These are phyloP conservation scores for Scheffersomyces coipomensis DNA, from an alignment of 805 yeast genomes.

Conservation along the genomic window DNA sequence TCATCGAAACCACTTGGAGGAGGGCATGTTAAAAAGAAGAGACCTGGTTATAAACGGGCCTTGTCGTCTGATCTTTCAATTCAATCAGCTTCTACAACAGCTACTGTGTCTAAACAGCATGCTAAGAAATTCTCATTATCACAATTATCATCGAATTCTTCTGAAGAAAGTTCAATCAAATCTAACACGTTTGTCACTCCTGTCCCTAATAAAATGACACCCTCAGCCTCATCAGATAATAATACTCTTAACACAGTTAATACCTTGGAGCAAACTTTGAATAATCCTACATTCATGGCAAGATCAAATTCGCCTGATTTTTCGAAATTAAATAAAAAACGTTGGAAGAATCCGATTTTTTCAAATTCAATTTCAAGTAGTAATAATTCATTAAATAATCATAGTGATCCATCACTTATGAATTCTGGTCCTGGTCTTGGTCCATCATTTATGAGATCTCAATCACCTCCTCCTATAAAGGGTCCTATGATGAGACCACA, in stretches of 20 bases:
- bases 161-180: conserved; percentile 27
- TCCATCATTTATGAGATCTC: neutral
- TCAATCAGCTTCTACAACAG: conserved; percentile 26
- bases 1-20: conserved; percentile 1
- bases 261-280: neutral
- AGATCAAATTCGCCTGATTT: conserved; percentile 7
- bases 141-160: conserved; percentile 36
- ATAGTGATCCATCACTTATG: neutral
- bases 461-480: neutral
- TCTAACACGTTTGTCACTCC: conserved; percentile 1
- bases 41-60: conserved; percentile 32
- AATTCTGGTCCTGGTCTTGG: neutral
- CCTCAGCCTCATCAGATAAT: neutral
- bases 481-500: neutral
- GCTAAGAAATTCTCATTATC: conserved; percentile 27
- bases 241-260: neutral
- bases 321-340: conserved; percentile 2
- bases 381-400: neutral
- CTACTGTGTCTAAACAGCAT: conserved; percentile 12
- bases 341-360: conserved; percentile 2
- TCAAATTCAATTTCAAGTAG: neutral
- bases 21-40: conserved; percentile 8
- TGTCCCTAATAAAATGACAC: conserved; percentile 5
- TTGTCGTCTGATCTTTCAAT: conserved; percentile 37
- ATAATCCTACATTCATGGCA: neutral